Evolutionary conservation across 495 filamentous ascomycete species (phyloP).

Genomic region (Daldinia decipiens): DNA sequence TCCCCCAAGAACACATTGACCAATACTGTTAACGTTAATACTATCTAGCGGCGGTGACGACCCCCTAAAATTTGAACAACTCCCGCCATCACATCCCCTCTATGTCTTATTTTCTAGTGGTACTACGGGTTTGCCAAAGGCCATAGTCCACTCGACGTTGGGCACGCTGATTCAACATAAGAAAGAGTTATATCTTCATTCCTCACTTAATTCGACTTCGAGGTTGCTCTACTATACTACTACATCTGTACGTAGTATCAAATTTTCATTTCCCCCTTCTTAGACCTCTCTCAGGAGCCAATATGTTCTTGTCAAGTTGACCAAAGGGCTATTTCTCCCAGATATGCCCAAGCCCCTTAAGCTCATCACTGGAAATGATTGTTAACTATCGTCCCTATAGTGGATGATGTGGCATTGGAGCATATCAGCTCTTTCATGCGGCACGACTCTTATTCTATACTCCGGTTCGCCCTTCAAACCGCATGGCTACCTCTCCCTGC

Average conservation of each 20-base stretch:
- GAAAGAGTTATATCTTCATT: conserved; percentile 89
- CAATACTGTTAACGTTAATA: conserved; percentile 21
- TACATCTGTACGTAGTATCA: conserved; percentile 59
- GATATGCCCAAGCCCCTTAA: neutral
- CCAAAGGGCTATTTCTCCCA: too few relatives aligned
- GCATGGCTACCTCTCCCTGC: conserved; percentile 55
- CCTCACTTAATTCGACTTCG: conserved; percentile 66
- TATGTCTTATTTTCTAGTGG: conserved; percentile 91
- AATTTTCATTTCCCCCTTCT: neutral
- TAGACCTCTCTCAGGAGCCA: neutral
- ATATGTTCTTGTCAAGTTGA: too few relatives aligned
- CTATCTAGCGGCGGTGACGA: conserved; percentile 50
- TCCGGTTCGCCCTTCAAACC: conserved; percentile 86
- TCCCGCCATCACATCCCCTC: conserved; percentile 83
- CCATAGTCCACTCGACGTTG: conserved; percentile 88
- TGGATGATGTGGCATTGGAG: conserved; percentile 99
- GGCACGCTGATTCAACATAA: conserved; percentile 93
- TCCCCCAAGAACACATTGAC: neutral
- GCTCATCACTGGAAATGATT: neutral
- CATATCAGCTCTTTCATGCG: conserved; percentile 80
- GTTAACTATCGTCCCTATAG: neutral
- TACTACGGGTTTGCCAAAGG: conserved; percentile 90
- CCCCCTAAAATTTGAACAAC: conserved; percentile 72
- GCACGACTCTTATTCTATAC: conserved; percentile 84
- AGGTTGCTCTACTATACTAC: conserved; percentile 87